Evolutionary conservation across 2,329 filamentous ascomycete genomes (phyloP).

Genomic region (Fusarium torreyae): DNA sequence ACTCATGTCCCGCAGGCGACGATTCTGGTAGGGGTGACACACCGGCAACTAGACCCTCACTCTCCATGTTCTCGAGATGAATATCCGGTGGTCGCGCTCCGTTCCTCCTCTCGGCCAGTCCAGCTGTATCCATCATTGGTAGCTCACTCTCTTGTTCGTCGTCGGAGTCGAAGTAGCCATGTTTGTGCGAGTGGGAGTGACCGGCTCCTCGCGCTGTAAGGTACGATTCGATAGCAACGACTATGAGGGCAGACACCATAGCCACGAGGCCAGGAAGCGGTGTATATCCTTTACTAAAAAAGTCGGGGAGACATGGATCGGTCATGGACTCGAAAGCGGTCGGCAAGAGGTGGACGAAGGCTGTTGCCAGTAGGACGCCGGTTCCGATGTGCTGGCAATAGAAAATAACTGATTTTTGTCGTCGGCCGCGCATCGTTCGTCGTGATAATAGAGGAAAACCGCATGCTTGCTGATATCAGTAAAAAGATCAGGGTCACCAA

Average conservation of each 20-base stretch:
- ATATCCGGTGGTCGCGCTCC: slow-evolving; percentile 65
- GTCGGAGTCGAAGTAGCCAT: slow-evolving; percentile 65
- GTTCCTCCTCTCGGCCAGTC: slow-evolving; percentile 58
- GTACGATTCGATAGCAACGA: slow-evolving; percentile 90
- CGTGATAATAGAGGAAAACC: slow-evolving; percentile 77
- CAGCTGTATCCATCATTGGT: slow-evolving; percentile 47
- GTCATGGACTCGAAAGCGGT: slow-evolving; percentile 77
- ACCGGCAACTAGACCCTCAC: slow-evolving; percentile 70
- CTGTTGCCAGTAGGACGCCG: slow-evolving; percentile 87
- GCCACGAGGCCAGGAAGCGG: slow-evolving; percentile 86
- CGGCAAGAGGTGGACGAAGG: slow-evolving; percentile 83
- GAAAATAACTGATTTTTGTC: slow-evolving; percentile 74
- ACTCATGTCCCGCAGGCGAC: slow-evolving; percentile 57
- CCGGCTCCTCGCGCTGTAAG: slow-evolving; percentile 80
- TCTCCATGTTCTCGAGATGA: slow-evolving; percentile 66
- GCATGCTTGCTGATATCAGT: slow-evolving; percentile 63
- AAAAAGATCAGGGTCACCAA: not conserved
- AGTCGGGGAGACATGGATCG: slow-evolving; percentile 80
- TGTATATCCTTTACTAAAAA: slow-evolving; percentile 84
- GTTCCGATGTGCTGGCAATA: slow-evolving; percentile 83
- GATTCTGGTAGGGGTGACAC: slow-evolving; percentile 72
- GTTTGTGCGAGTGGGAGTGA: slow-evolving; percentile 71
- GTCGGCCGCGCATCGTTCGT: slow-evolving; percentile 69
- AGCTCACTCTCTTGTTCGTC: slow-evolving; percentile 56
- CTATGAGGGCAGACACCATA: slow-evolving; percentile 85